Evolutionary conservation across 2,329 filamentous ascomycete genomes (phyloP).

Genomic region (Lojkania enalia): DNA sequence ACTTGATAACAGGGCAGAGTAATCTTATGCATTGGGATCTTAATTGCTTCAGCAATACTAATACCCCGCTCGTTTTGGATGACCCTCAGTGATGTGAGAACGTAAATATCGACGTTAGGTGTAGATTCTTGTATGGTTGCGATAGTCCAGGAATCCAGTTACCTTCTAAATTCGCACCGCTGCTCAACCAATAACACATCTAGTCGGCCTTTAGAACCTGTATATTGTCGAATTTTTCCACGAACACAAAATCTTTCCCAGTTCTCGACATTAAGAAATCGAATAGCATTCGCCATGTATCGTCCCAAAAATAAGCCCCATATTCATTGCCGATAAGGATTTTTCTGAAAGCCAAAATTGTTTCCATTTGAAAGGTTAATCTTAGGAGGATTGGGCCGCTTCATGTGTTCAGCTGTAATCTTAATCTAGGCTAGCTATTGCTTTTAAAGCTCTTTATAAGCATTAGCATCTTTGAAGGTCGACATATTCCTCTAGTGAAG

Average conservation of each 20-base stretch:
- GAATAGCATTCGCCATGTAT: background rate
- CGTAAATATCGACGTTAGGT: background rate
- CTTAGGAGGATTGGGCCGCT: background rate
- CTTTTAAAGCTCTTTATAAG: background rate
- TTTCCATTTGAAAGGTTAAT: background rate
- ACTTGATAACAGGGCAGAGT: background rate
- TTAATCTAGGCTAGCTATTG: background rate
- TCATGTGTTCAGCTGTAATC: background rate
- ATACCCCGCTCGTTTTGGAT: background rate
- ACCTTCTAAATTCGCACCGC: background rate
- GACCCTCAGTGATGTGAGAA: background rate
- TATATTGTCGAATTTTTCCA: background rate
- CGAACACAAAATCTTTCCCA: background rate
- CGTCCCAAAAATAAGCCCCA: background rate
- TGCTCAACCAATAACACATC: background rate
- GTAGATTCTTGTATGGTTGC: too few species aligned
- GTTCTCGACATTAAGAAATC: background rate
- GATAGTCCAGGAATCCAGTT: too few species aligned
- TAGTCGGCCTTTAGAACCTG: background rate
- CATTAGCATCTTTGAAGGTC: too few species aligned
- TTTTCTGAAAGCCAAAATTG: background rate
- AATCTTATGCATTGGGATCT: background rate
- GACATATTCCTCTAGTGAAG: too few species aligned
- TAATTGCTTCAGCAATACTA: background rate
- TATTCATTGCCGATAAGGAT: background rate